phyloP scores from a whole-genome alignment of 345 rosid species.

The Euphorbia peplus region DNA sequence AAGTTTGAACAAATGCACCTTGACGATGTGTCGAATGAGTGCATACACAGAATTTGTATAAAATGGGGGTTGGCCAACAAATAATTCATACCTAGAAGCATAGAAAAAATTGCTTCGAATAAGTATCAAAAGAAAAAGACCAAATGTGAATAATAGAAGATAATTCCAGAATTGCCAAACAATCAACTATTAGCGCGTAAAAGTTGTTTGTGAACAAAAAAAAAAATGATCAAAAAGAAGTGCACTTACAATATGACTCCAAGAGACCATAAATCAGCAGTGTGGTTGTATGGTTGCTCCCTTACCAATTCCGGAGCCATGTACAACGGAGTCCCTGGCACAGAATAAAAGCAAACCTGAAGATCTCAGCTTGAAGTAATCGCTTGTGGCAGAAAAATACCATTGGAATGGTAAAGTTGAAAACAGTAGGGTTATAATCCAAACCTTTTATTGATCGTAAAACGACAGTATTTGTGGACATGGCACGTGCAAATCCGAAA shows the following conservation, averaged over 20 bases:
- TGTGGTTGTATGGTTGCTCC: constrained; percentile 97
- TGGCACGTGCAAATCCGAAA: constrained; percentile 99
- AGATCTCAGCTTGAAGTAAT: neutral
- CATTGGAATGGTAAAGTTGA: neutral
- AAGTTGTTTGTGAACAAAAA: neutral
- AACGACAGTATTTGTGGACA: constrained; percentile 96
- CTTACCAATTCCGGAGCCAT: constrained; percentile 98
- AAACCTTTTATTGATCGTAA: constrained; percentile 92
- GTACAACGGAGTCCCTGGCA: constrained; percentile 84
- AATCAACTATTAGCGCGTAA: neutral
- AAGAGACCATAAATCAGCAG: constrained; percentile 98
- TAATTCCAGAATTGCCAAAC: neutral
- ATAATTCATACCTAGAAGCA: constrained; percentile 76
- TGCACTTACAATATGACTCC: constrained; percentile 89
- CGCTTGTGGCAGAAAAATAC: neutral
- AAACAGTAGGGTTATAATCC: constrained; percentile 8
- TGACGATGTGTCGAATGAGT: constrained; percentile 91
- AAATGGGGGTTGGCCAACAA: constrained; percentile 97
- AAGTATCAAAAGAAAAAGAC: constrained; percentile 1
- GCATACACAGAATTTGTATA: constrained; percentile 98
- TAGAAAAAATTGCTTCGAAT: constrained; percentile 9
- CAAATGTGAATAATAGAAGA: neutral
- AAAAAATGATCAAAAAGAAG: neutral
- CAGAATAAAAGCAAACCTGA: constrained; percentile 12
- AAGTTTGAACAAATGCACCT: constrained; percentile 43